Percentiles rank a stretch among this genome's conserved stretches.
Conservation (phyloP, 2,329 filamentous ascomycete genomes). For the Epichloe glyceriae region DNA sequence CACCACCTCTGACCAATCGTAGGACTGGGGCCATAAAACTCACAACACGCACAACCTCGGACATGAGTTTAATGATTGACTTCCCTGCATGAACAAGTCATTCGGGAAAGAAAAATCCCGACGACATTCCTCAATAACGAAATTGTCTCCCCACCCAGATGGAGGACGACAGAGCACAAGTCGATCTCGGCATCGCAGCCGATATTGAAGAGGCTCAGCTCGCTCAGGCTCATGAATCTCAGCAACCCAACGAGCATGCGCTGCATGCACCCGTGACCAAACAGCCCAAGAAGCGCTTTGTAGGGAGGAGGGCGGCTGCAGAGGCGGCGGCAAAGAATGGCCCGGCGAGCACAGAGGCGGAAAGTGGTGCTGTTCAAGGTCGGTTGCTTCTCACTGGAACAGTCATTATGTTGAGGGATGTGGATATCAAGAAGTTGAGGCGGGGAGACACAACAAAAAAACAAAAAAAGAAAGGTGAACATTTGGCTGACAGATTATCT, state of each 20-base stretch:
- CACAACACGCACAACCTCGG: background rate
- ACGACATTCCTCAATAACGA: background rate
- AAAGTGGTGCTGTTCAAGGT: constrained; percentile 36
- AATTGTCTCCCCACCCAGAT: constrained; percentile 27
- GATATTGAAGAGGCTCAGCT: constrained; percentile 43
- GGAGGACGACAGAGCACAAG: constrained; percentile 62
- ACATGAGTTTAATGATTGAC: background rate
- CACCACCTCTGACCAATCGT: constrained; percentile 1
- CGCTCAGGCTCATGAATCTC: constrained; percentile 16
- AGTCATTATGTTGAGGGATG: background rate
- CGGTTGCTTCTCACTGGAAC: constrained; percentile 14
- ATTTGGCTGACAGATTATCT: background rate
- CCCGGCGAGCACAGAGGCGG: constrained; percentile 12
- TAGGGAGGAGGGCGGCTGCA: constrained; percentile 65
- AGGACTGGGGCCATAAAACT: background rate
- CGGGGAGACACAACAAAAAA: background rate
- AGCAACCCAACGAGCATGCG: background rate
- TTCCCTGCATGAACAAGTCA: background rate
- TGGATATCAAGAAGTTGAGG: background rate
- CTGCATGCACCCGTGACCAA: constrained; percentile 26
- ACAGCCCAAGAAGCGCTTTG: constrained; percentile 84
- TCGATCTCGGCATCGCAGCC: constrained; percentile 56
- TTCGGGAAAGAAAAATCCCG: background rate
- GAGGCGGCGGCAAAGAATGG: constrained; percentile 40
- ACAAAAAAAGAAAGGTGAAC: too few relatives aligned